phyloP scores from a whole-genome alignment of 495 filamentous ascomycete genomes.

The Aspergillus homomorphus region DNA sequence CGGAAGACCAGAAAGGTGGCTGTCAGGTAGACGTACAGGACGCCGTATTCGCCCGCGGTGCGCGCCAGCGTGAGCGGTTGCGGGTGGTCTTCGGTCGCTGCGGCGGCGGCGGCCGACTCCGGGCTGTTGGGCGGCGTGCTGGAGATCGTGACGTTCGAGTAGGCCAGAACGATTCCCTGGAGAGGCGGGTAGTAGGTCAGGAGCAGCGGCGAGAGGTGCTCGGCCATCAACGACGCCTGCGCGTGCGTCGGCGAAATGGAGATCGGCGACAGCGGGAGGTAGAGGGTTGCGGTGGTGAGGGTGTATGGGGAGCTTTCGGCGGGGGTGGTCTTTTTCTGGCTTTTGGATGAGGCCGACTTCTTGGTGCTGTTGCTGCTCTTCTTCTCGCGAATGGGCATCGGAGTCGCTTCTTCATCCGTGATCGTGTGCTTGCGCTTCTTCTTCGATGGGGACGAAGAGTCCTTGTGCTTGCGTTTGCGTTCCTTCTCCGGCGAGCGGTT shows the following conservation, averaged over 20 bases:
- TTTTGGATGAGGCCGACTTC: conserved; percentile 9
- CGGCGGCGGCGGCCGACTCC: conserved; percentile 22
- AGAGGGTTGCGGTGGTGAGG: conserved; percentile 60
- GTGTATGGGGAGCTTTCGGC: conserved; percentile 54
- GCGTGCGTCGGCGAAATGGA: conserved; percentile 60
- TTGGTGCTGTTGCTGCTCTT: conserved; percentile 19
- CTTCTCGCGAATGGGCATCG: conserved; percentile 25
- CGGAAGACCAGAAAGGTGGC: conserved; percentile 70
- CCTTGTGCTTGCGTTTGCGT: conserved; percentile 49
- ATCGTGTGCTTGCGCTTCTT: conserved; percentile 49
- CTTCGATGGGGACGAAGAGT: conserved; percentile 32
- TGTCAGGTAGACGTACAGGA: conserved; percentile 66
- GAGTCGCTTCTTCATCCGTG: conserved; percentile 24
- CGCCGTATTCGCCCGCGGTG: conserved; percentile 64
- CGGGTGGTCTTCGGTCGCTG: conserved; percentile 31
- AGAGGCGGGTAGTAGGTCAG: conserved; percentile 73
- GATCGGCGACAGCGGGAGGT: conserved; percentile 68
- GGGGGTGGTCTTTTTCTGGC: conserved; percentile 10
- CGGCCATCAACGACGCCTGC: conserved; percentile 63
- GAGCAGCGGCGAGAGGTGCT: conserved; percentile 73
- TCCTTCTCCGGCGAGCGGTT: conserved; percentile 49
- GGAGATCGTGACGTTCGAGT: conserved; percentile 55
- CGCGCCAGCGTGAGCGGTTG: conserved; percentile 50
- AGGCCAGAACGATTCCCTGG: conserved; percentile 67
- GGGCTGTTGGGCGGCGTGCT: conserved; percentile 28